A percentile compares a stretch with the other conserved stretches of the same genome.
These are phyloP conservation scores for Fusarium sulawesiense DNA, from an alignment of 2,329 filamentous ascomycete genomes.

Conservation along the genomic window DNA sequence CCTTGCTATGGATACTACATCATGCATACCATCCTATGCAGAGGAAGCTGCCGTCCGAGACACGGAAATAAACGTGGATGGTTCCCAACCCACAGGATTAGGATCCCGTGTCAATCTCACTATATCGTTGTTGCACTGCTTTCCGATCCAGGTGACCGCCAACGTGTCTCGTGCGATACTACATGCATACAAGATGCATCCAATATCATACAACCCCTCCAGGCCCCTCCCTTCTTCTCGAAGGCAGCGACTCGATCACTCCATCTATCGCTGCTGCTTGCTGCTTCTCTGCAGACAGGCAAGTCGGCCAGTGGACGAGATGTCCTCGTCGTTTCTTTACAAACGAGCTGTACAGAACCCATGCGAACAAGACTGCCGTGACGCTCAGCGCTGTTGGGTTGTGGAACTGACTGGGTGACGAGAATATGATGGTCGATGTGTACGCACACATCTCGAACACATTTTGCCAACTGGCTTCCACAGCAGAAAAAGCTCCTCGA, in stretches of 20 bases:
- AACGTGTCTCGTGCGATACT: constrained; percentile 40
- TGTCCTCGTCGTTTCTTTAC: constrained; percentile 49
- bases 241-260: constrained; percentile 33
- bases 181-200: constrained; percentile 3
- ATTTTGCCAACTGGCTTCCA: constrained; percentile 76
- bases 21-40: constrained; percentile 7
- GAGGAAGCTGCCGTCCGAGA: constrained; percentile 36
- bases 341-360: constrained; percentile 48
- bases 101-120: constrained; percentile 36
- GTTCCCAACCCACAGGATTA: constrained; percentile 37
- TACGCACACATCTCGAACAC: constrained; percentile 76
- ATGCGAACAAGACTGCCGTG: constrained; percentile 57
- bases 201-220: constrained; percentile 30
- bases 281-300: constrained; percentile 44
- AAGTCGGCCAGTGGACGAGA: constrained; percentile 49
- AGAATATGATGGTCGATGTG: constrained; percentile 72
- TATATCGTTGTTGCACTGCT: constrained; percentile 39
- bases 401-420: constrained; percentile 71
- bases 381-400: constrained; percentile 71
- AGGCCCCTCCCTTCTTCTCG: constrained; percentile 37
- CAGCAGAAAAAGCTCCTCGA: constrained; percentile 75
- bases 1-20: constrained; percentile 17
- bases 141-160: constrained; percentile 42
- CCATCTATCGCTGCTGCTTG: constrained; percentile 40
- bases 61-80: constrained; percentile 44